Percentiles rank a stretch among this genome's conserved stretches.
Conservation (phyloP, 306 rosid genomes). For the Cucumis melo region DNA sequence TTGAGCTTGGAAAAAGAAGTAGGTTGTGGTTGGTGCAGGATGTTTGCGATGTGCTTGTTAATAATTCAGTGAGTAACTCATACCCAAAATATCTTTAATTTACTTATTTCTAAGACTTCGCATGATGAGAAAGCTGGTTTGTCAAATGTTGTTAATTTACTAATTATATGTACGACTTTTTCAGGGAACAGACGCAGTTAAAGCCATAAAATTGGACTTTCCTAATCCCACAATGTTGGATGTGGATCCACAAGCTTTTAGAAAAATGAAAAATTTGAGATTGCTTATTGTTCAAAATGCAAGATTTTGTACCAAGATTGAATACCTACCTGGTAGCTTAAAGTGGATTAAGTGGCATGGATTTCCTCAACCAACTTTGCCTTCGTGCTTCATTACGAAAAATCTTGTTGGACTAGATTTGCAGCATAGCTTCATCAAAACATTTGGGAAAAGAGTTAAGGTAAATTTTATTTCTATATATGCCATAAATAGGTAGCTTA, state of each 20-base stretch:
- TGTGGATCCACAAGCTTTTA: not conserved
- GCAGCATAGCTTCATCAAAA: not conserved
- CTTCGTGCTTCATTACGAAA: not conserved
- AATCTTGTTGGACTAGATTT: not conserved
- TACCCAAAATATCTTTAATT: not conserved
- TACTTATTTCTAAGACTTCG: not conserved
- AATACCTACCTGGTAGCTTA: not conserved
- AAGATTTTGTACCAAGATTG: not conserved
- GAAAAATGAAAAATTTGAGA: not conserved
- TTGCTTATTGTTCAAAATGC: not conserved
- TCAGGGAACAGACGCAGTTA: not conserved
- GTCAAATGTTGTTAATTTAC: not conserved
- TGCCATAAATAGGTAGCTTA: no score
- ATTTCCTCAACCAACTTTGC: not conserved
- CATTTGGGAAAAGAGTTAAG: not conserved
- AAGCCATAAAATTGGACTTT: not conserved
- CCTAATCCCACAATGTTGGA: not conserved
- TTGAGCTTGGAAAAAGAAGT: not conserved
- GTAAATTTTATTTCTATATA: not conserved
- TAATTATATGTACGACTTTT: not conserved
- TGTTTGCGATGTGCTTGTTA: not conserved
- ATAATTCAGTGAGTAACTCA: not conserved
- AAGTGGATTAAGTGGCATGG: not conserved
- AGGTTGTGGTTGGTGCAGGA: constrained; percentile 1
- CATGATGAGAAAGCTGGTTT: not conserved